These are phyloP conservation scores for Rhododendron williamsianum DNA, from an alignment of 148 eudicot species.

Conservation along the genomic window DNA sequence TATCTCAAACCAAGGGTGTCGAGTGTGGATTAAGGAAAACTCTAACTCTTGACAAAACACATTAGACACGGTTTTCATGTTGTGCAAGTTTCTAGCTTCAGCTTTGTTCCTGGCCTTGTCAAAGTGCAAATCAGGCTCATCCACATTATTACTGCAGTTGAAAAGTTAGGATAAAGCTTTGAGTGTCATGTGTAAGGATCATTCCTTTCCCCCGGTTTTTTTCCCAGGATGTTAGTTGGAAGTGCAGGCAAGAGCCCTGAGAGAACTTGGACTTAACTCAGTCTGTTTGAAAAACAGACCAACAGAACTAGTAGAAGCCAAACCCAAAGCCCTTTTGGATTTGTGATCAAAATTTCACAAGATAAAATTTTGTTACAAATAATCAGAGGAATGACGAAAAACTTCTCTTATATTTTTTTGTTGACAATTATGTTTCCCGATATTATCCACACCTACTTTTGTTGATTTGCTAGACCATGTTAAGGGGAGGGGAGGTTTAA, in stretches of 20 bases:
- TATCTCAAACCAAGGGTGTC: neutral
- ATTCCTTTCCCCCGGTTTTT: neutral
- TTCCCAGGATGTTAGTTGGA: neutral
- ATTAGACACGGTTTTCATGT: neutral
- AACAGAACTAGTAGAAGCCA: neutral
- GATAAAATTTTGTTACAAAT: neutral
- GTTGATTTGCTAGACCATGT: neutral
- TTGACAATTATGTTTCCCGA: neutral
- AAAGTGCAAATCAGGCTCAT: neutral
- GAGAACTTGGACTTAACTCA: neutral
- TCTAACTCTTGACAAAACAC: neutral
- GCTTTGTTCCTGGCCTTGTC: neutral
- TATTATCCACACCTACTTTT: neutral
- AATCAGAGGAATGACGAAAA: neutral
- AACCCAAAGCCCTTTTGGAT: neutral
- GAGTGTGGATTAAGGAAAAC: neutral
- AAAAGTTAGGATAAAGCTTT: neutral
- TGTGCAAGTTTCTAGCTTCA: neutral
- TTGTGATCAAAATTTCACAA: neutral
- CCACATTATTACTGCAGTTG: neutral
- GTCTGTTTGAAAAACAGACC: neutral
- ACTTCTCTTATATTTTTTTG: neutral
- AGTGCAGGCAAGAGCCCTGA: neutral
- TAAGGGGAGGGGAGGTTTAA: neutral
- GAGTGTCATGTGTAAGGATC: neutral